Percentiles rank a stretch among this genome's conserved stretches.
Evolutionary conservation across 148 eudicot genomes (phyloP).

Genomic region (Camellia lanceoleosa): DNA sequence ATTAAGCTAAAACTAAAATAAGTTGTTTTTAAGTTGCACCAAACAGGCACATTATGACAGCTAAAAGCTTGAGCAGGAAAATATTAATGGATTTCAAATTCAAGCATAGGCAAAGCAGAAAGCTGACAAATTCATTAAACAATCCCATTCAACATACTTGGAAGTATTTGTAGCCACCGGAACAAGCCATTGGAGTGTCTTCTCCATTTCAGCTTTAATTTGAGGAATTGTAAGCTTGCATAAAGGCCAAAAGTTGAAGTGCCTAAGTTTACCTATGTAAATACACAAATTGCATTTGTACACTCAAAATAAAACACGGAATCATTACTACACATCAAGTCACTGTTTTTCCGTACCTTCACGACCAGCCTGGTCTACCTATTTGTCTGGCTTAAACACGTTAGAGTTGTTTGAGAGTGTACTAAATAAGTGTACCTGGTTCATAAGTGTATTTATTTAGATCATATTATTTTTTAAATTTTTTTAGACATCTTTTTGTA

Average conservation of each 20-base stretch:
- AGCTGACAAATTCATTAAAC: not conserved
- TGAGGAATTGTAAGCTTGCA: slow-evolving; percentile 77
- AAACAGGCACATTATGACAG: no score
- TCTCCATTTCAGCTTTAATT: slow-evolving; percentile 92
- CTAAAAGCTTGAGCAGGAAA: not conserved
- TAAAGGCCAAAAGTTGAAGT: slow-evolving; percentile 11
- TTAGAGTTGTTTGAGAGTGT: no score
- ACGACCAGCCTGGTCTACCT: no score
- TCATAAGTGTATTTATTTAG: no score
- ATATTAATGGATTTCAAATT: slow-evolving; percentile 1
- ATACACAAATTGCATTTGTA: not conserved
- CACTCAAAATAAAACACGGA: not conserved
- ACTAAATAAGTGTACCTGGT: no score
- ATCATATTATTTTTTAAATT: no score
- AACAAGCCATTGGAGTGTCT: slow-evolving; percentile 85
- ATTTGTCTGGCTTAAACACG: no score
- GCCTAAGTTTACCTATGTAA: slow-evolving; percentile 7
- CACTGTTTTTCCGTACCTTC: no score
- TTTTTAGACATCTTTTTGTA: no score
- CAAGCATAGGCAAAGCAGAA: not conserved
- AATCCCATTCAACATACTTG: slow-evolving; percentile 43
- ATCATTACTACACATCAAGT: not conserved
- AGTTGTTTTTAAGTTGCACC: no score
- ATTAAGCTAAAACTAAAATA: no score
- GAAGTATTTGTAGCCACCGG: slow-evolving; percentile 86